Conservation (phyloP, 1,284 basidiomycete genomes). For the Irpex sp. region DNA sequence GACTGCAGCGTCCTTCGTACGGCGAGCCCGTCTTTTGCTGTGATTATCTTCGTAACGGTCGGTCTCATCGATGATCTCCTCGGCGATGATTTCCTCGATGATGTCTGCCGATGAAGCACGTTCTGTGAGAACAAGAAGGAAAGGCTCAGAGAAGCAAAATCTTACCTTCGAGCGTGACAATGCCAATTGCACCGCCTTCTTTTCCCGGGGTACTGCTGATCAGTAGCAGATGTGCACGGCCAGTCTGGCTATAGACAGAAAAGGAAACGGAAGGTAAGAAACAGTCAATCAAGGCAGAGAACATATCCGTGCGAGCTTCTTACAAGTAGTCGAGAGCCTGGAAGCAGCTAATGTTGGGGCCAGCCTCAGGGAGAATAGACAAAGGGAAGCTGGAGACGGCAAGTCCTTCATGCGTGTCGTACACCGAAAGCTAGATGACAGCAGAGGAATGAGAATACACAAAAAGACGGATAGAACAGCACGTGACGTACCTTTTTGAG, state of each 20-base stretch:
- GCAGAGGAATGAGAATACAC: neutral
- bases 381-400: conserved; percentile 75
- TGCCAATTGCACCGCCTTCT: conserved; percentile 78
- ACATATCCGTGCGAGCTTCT: conserved; percentile 17
- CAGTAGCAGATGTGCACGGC: conserved; percentile 88
- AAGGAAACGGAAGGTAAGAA: neutral
- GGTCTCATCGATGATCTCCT: conserved; percentile 90
- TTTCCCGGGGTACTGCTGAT: conserved; percentile 82
- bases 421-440: conserved; percentile 71
- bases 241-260: conserved; percentile 74
- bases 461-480: neutral
- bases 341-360: conserved; percentile 82
- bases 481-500: conserved; percentile 67
- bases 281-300: neutral
- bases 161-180: conserved; percentile 75
- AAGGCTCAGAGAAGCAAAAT: neutral
- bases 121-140: neutral
- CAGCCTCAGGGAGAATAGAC: conserved; percentile 89
- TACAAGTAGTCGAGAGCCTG: conserved; percentile 86
- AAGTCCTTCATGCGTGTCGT: conserved; percentile 80
- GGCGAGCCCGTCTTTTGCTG: conserved; percentile 67
- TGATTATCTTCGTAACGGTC: conserved; percentile 86
- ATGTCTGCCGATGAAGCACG: conserved; percentile 42
- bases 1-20: conserved; percentile 69
- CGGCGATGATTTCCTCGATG: conserved; percentile 85